phyloP scores from a whole-genome alignment of 805 yeast species.

The Metschnikowia shivogae region DNA sequence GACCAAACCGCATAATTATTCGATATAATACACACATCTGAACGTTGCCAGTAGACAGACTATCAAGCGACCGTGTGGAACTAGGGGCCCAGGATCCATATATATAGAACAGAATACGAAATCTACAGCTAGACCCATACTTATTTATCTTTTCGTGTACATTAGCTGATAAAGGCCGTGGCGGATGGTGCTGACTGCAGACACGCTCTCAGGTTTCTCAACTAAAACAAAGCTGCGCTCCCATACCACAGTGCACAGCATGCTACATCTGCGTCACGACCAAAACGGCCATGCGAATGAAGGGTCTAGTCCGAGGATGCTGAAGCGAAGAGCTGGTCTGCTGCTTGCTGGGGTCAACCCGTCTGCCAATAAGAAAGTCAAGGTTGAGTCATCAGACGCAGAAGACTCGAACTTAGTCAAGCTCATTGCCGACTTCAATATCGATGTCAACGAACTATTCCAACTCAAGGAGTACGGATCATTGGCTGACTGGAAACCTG shows the following conservation, averaged over 20 bases:
- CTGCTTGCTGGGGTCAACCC: background rate
- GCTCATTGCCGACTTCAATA: constrained; percentile 43
- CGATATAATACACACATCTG: constrained; percentile 1
- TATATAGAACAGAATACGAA: too few relatives aligned
- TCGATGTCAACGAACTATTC: constrained; percentile 56
- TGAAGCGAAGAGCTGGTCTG: background rate
- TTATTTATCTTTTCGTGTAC: too few relatives aligned
- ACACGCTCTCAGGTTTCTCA: constrained; percentile 3
- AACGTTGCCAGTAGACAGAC: background rate
- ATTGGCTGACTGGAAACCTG: constrained; percentile 58
- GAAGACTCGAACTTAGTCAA: constrained; percentile 25
- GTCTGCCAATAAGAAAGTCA: constrained; percentile 5
- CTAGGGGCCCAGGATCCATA: background rate
- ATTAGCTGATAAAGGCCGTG: background rate
- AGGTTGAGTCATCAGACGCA: constrained; percentile 4
- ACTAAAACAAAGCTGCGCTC: constrained; percentile 2
- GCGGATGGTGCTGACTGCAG: constrained; percentile 3
- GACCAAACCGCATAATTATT: constrained; percentile 4
- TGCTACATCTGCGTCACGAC: constrained; percentile 2
- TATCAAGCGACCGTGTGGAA: background rate
- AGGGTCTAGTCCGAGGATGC: background rate
- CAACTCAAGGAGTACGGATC: constrained; percentile 61
- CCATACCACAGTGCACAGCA: constrained; percentile 1
- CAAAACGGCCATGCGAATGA: background rate
- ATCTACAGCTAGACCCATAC: too few relatives aligned